A percentile compares a stretch with the other conserved stretches of the same genome.
Conservation (phyloP, 805 yeast genomes). For the Yueomyces sinensis region DNA sequence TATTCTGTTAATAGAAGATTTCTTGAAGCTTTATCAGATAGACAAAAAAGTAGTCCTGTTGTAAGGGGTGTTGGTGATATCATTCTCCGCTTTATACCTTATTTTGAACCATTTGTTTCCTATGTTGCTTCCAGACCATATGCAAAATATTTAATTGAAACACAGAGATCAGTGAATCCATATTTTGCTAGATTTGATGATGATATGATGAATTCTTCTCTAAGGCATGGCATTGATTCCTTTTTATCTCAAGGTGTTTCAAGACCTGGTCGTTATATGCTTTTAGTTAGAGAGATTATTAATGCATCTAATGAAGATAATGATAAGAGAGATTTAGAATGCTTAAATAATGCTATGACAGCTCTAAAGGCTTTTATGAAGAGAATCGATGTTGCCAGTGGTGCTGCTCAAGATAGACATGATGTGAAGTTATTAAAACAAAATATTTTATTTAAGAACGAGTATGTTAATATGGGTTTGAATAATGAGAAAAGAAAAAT, state of each 20-base stretch:
- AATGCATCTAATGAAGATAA: slow-evolving; percentile 78
- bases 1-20: slow-evolving; percentile 71
- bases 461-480: slow-evolving; percentile 73
- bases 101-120: slow-evolving; percentile 82
- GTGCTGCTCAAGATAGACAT: slow-evolving; percentile 87
- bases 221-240: slow-evolving; percentile 63
- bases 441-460: slow-evolving; percentile 70
- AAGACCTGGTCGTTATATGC: slow-evolving; percentile 87
- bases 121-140: slow-evolving; percentile 93
- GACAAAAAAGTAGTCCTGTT: slow-evolving; percentile 78
- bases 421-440: slow-evolving; percentile 79
- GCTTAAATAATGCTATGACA: slow-evolving; percentile 59
- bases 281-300: slow-evolving; percentile 67
- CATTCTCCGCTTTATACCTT: slow-evolving; percentile 68
- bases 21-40: slow-evolving; percentile 76
- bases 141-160: slow-evolving; percentile 89
- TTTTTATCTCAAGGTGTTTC: slow-evolving; percentile 92
- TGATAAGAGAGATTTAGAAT: slow-evolving; percentile 30
- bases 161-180: slow-evolving; percentile 83
- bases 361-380: slow-evolving; percentile 63
- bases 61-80: slow-evolving; percentile 82
- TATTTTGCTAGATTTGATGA: slow-evolving; percentile 88
- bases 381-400: slow-evolving; percentile 69
- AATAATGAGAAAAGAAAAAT: slow-evolving; percentile 72
- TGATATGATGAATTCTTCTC: slow-evolving; percentile 59